Evolutionary conservation across 192 early-diverging fungal species (phyloP).

Genomic region (Cladochytrium replicatum): DNA sequence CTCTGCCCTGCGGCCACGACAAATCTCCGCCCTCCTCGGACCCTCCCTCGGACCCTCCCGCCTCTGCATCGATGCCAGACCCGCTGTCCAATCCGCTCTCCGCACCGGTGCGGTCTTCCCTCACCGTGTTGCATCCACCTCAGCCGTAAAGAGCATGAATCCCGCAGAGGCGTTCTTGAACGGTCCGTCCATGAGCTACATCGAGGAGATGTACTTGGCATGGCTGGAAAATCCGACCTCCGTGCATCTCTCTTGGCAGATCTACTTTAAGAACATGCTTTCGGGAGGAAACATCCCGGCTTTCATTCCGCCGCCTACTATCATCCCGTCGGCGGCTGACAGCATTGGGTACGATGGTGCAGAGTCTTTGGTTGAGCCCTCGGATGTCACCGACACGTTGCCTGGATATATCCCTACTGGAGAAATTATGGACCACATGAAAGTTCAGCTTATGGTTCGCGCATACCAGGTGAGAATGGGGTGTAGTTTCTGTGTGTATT

Average conservation of each 20-base stretch:
- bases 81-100: too few relatives aligned
- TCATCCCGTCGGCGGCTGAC: slow-evolving; percentile 44
- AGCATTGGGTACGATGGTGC: slow-evolving; percentile 12
- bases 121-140: too few relatives aligned
- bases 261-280: slow-evolving; percentile 72
- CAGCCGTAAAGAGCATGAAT: too few relatives aligned
- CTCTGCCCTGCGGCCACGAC: too few relatives aligned
- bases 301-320: slow-evolving; percentile 71
- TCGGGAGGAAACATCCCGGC: slow-evolving; percentile 34
- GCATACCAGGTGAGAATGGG: slow-evolving; percentile 95
- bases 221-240: slow-evolving; percentile 82
- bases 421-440: slow-evolving; percentile 92
- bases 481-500: neutral
- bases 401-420: slow-evolving; percentile 35
- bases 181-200: slow-evolving; percentile 72
- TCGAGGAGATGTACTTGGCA: slow-evolving; percentile 93
- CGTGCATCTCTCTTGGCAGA: slow-evolving; percentile 93
- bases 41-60: too few relatives aligned
- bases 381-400: slow-evolving; percentile 26
- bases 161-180: slow-evolving; percentile 68
- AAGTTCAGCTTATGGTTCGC: slow-evolving; percentile 91
- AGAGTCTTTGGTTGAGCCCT: slow-evolving; percentile 26
- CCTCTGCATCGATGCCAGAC: too few relatives aligned
- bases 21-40: too few relatives aligned
- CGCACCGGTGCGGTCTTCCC: too few relatives aligned